These are phyloP conservation scores for Hypoxylon sp. DNA, from an alignment of 2,329 filamentous ascomycete species.

Conservation along the genomic window DNA sequence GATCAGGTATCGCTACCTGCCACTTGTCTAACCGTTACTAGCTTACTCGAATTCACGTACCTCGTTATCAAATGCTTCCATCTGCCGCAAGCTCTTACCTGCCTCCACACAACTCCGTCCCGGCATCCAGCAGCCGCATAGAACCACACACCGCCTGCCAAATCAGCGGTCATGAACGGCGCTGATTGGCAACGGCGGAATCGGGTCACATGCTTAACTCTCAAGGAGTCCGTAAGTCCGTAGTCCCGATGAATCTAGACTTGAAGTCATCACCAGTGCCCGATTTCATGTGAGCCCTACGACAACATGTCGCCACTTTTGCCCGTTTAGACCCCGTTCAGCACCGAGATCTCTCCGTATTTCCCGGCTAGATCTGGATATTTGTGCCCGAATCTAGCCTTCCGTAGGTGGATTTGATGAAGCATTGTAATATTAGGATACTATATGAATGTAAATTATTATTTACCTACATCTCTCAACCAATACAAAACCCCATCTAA, in stretches of 20 bases:
- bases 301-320: conserved; percentile 1
- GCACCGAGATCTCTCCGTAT: background rate
- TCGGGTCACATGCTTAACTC: conserved; percentile 5
- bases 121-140: conserved; percentile 4
- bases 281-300: background rate
- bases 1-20: background rate
- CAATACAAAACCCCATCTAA: too few species aligned
- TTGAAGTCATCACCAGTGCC: conserved; percentile 28
- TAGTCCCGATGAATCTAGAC: background rate
- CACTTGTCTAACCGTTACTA: background rate
- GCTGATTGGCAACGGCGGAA: conserved; percentile 3
- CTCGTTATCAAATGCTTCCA: background rate
- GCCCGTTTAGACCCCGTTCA: background rate
- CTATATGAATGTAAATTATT: too few species aligned
- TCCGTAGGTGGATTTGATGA: too few species aligned
- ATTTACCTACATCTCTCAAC: too few species aligned
- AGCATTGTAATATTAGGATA: too few species aligned
- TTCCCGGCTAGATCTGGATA: too few species aligned
- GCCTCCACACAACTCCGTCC: conserved; percentile 7
- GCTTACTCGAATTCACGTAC: background rate
- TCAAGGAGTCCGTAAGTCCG: conserved; percentile 1
- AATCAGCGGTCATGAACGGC: conserved; percentile 5
- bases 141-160: conserved; percentile 4
- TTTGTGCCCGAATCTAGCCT: too few species aligned
- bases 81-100: conserved; percentile 2